These are phyloP conservation scores for Hypsizygus marmoreus DNA, from an alignment of 768 basidiomycete species.

Conservation along the genomic window DNA sequence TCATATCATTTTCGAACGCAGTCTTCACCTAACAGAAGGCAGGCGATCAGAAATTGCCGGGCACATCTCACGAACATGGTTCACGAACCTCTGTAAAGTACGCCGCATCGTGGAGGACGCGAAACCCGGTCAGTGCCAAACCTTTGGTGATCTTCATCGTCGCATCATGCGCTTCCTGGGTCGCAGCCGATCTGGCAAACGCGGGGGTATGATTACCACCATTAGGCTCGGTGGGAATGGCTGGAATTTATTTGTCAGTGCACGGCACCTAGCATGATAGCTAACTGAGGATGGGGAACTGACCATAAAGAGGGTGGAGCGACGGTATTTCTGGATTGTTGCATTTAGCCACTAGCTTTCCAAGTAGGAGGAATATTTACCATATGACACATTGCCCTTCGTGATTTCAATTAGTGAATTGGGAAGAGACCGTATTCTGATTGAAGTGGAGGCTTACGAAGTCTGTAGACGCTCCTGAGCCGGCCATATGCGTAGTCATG, in stretches of 20 bases:
- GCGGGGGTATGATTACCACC: conserved; percentile 79
- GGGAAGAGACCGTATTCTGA: conserved; percentile 9
- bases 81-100: conserved; percentile 57
- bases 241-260: conserved; percentile 32
- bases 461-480: conserved; percentile 68
- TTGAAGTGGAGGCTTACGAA: conserved; percentile 53
- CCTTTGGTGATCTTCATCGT: conserved; percentile 61
- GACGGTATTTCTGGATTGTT: conserved; percentile 56
- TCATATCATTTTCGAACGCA: conserved; percentile 17
- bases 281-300: conserved; percentile 16
- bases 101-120: conserved; percentile 55
- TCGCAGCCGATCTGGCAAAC: conserved; percentile 62
- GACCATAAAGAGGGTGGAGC: conserved; percentile 65
- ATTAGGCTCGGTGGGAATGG: conserved; percentile 68
- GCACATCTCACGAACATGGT: conserved; percentile 14
- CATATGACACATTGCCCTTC: conserved; percentile 76
- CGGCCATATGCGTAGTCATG: conserved; percentile 29
- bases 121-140: conserved; percentile 62
- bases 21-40: conserved; percentile 21
- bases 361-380: conserved; percentile 30
- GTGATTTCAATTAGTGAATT: conserved; percentile 6
- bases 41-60: neutral
- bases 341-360: conserved; percentile 13
- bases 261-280: conserved; percentile 14
- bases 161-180: conserved; percentile 60